Evolutionary conservation across 108 stramenopile species (phyloP).

Genomic region (Conticribra guillardii): DNA sequence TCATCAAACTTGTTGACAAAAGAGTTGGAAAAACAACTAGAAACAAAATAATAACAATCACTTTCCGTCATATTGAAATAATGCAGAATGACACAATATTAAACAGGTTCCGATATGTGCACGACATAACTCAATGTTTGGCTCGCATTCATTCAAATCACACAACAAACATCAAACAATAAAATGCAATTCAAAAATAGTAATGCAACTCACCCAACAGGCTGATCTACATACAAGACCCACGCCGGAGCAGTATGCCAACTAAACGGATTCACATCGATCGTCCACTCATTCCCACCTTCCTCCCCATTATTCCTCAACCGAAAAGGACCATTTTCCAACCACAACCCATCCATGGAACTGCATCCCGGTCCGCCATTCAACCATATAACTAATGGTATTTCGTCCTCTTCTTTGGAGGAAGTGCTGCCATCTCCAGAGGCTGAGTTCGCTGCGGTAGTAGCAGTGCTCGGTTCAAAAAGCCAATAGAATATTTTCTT

Average conservation of each 20-base stretch:
- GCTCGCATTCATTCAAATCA: too few species aligned
- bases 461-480: conserved; percentile 66
- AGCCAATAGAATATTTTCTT: conserved; percentile 96
- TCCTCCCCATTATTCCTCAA: conserved; percentile 24
- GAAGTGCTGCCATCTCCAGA: too few species aligned
- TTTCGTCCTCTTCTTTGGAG: conserved; percentile 47
- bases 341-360: conserved; percentile 95
- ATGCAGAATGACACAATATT: too few species aligned
- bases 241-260: conserved; percentile 91
- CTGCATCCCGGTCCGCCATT: conserved; percentile 90
- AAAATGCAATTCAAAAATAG: not conserved
- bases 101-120: too few species aligned
- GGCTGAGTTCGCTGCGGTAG: too few species aligned
- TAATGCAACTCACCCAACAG: conserved; percentile 41
- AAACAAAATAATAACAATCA: too few species aligned
- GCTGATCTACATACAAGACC: conserved; percentile 75
- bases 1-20: too few species aligned
- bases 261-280: conserved; percentile 67
- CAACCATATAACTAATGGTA: conserved; percentile 93
- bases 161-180: too few species aligned
- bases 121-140: too few species aligned
- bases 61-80: too few species aligned
- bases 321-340: conserved; percentile 97
- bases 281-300: conserved; percentile 53
- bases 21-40: too few species aligned